Evolutionary conservation across 345 rosid species (phyloP).

Genomic region (Salix arbutifolia): DNA sequence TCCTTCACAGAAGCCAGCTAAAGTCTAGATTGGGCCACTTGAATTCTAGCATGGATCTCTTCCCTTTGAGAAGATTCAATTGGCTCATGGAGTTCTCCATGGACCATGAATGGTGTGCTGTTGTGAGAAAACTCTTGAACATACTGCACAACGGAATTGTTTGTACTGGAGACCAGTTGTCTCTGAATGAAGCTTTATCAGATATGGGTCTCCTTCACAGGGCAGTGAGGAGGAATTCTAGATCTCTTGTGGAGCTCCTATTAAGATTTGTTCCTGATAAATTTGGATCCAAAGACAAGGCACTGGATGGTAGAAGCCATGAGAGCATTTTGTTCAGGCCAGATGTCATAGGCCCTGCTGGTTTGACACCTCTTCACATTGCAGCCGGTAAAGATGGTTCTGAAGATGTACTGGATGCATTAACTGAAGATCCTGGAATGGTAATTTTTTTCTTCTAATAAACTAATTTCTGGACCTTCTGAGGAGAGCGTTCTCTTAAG

Average conservation of each 20-base stretch:
- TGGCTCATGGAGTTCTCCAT: conserved; percentile 91
- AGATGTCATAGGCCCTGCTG: conserved; percentile 79
- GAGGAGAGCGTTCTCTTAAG: not conserved
- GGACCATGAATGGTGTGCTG: conserved; percentile 97
- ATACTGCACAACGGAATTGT: conserved; percentile 62
- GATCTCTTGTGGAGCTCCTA: conserved; percentile 73
- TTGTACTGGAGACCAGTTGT: conserved; percentile 53
- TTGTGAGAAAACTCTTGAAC: conserved; percentile 74
- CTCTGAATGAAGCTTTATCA: conserved; percentile 44
- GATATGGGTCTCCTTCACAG: conserved; percentile 91
- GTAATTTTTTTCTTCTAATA: conserved; percentile 31
- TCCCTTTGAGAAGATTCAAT: conserved; percentile 69
- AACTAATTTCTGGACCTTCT: conserved; percentile 2
- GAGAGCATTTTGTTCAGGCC: conserved; percentile 63
- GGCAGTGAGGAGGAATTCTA: conserved; percentile 87
- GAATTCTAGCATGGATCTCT: conserved; percentile 58
- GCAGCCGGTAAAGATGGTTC: conserved; percentile 99
- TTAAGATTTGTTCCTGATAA: conserved; percentile 59
- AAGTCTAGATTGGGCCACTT: conserved; percentile 51
- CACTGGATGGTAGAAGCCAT: conserved; percentile 19
- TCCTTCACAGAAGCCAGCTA: conserved; percentile 77
- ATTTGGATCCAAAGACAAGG: conserved; percentile 23
- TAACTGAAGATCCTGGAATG: conserved; percentile 84
- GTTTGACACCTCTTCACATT: conserved; percentile 97
- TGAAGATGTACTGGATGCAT: conserved; percentile 77